Conservation (phyloP, 1,139 yeast species). For the Spathaspora sp. region DNA sequence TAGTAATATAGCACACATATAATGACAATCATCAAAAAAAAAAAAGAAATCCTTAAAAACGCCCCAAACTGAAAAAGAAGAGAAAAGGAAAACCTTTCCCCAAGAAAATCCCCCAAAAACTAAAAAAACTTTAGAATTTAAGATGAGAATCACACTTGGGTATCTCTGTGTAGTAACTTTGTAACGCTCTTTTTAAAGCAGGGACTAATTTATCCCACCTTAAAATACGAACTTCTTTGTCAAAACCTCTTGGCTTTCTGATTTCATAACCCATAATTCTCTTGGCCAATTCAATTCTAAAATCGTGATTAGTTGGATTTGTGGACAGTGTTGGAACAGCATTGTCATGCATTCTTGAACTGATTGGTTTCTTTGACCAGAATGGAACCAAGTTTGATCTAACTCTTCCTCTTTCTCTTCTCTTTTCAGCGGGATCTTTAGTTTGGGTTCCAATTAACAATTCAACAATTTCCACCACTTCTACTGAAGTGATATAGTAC, state of each 20-base stretch:
- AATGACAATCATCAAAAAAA: neutral
- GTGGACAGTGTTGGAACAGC: slow-evolving; percentile 4
- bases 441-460: slow-evolving; percentile 51
- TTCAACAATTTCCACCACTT: slow-evolving; percentile 64
- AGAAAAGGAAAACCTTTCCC: neutral
- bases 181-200: slow-evolving; percentile 61
- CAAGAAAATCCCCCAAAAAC: neutral
- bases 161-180: slow-evolving; percentile 61
- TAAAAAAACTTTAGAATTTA: slow-evolving; percentile 4
- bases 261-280: slow-evolving; percentile 65
- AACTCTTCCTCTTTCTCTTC: slow-evolving; percentile 63
- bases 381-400: slow-evolving; percentile 67
- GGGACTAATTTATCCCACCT: slow-evolving; percentile 61
- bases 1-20: neutral
- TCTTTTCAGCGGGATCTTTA: slow-evolving; percentile 47
- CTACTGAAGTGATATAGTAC: slow-evolving; percentile 64
- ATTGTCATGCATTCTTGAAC: slow-evolving; percentile 44
- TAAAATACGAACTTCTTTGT: slow-evolving; percentile 62
- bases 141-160: slow-evolving; percentile 23
- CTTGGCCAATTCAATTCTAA: slow-evolving; percentile 55
- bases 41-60: slow-evolving; percentile 1
- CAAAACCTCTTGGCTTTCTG: slow-evolving; percentile 66
- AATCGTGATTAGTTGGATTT: slow-evolving; percentile 37
- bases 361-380: slow-evolving; percentile 62
- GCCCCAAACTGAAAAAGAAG: neutral